These are phyloP conservation scores for Ustilago crameri DNA, from an alignment of 1,284 basidiomycete species.

Conservation along the genomic window DNA sequence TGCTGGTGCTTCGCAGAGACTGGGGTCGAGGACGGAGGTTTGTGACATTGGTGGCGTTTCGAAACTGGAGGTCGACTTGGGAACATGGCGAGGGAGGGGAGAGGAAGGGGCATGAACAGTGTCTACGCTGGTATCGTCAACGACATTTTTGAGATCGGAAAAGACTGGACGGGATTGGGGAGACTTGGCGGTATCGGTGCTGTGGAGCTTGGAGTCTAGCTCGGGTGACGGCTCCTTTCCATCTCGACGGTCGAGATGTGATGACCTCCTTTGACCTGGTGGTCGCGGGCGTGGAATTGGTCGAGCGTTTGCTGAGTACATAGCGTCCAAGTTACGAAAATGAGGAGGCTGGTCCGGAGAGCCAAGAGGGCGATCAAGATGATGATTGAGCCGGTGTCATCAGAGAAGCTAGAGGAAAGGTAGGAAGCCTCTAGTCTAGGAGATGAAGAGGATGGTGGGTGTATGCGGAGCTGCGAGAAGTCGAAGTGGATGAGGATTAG, in stretches of 20 bases:
- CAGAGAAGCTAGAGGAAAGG: too few relatives aligned
- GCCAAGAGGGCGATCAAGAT: not conserved
- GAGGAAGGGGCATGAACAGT: not conserved
- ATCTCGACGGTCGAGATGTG: not conserved
- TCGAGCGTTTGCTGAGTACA: constrained; percentile 5
- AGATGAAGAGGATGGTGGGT: too few relatives aligned
- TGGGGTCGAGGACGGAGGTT: not conserved
- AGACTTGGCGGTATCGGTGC: not conserved
- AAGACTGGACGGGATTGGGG: not conserved
- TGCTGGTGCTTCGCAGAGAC: not conserved
- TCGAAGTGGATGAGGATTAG: too few relatives aligned
- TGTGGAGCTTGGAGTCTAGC: not conserved
- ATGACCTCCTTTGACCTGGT: constrained; percentile 5
- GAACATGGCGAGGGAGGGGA: too few relatives aligned
- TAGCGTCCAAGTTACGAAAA: constrained; percentile 1
- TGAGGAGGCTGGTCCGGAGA: not conserved
- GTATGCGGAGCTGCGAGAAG: too few relatives aligned
- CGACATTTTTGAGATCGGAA: not conserved
- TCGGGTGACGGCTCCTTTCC: not conserved
- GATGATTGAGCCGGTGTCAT: too few relatives aligned
- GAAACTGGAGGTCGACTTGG: not conserved
- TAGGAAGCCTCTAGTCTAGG: too few relatives aligned
- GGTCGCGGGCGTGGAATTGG: constrained; percentile 9
- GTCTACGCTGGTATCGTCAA: not conserved
- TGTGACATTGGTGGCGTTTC: not conserved